Base-by-base conservation (phyloP, 495 filamentous ascomycete species). In the Neurospora sp. region DNA sequence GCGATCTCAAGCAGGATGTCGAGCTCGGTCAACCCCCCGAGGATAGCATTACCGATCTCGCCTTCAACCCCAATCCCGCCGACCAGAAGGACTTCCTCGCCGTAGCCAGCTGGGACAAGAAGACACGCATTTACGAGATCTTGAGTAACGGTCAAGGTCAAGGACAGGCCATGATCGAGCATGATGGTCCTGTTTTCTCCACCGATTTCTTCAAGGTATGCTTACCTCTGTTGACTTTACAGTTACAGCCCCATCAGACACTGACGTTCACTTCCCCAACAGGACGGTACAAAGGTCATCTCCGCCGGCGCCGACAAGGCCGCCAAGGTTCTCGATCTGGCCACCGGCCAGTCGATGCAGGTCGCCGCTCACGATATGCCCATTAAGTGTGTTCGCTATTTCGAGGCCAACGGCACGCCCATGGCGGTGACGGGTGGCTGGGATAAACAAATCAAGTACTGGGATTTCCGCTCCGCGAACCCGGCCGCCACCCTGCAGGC, bases 361-460 rank as follows among this genome's bases (percentile, higher is more conserved):
- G 88, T 96, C 39, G 92, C 92, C 40, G 89, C 85, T 17, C 93
- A 97, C 81, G 93, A 94, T 73, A 87, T 90, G 61, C 92, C 95
- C 3, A 90, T 98, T 74, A 89, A 89, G 74, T 90, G 86, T 79
- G 90, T 91, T 53, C 90, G 93, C 68, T 94, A 94, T 85, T 91
- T 95, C 76, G 85, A 87, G 76, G 85, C 80, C 70, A 84, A 82
- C 75, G 82, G 83, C 59, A 79, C 80, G 71, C 90, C 84, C 75
- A 89, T 96, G 79, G 85, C 97, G 40, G 90, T 94, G 35, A 96
- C 95, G 2, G 95, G 95, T 42, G 94, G 92, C 3, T 98, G 95
- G 95, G 95, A 98, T 83, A 96, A 96, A 84, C 96, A 90, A 2
- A 84, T 98, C 81, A 97, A 96, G 80, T 97, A 95, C 83, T 98